A percentile compares a stretch with the other conserved stretches of the same genome.
These are phyloP conservation scores for Anacardium occidentale DNA, from an alignment of 345 rosid species.

Conservation along the genomic window DNA sequence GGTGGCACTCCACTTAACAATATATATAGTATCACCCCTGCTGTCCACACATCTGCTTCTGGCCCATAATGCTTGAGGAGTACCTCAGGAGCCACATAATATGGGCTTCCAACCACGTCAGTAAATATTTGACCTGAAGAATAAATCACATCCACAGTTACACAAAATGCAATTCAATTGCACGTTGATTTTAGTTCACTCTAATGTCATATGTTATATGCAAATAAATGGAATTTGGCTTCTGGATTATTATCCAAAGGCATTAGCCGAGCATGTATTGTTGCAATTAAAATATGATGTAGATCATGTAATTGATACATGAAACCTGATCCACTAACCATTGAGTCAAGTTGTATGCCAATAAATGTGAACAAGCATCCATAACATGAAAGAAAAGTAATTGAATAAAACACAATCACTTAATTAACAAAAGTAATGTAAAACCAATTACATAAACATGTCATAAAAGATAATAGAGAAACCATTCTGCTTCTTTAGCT, in stretches of 20 bases:
- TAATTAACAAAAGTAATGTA: not conserved
- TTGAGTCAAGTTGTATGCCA: not conserved
- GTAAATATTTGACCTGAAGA: slow-evolving; percentile 76
- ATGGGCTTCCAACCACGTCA: slow-evolving; percentile 98
- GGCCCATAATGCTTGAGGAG: slow-evolving; percentile 92
- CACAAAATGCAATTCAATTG: slow-evolving; percentile 1
- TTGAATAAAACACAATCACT: not conserved
- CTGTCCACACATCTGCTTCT: slow-evolving; percentile 98
- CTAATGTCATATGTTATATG: not conserved
- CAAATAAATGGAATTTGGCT: not conserved
- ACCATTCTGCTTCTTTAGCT: not conserved
- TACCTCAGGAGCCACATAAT: slow-evolving; percentile 97
- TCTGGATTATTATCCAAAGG: not conserved
- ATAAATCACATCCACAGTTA: slow-evolving; percentile 20
- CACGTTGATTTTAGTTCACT: not conserved
- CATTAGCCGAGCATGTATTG: not conserved
- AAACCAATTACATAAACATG: not conserved
- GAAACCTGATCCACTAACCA: not conserved
- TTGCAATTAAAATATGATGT: not conserved
- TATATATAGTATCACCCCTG: slow-evolving; percentile 92
- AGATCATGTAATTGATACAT: slow-evolving; percentile 1
- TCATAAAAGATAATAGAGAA: not conserved
- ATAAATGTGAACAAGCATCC: not conserved
- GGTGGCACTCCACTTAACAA: slow-evolving; percentile 98
- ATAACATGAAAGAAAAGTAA: not conserved